A percentile compares a stretch with the other conserved stretches of the same genome.
Evolutionary conservation across 179 eudicot species (phyloP).

Genomic region (Silene coronaria): DNA sequence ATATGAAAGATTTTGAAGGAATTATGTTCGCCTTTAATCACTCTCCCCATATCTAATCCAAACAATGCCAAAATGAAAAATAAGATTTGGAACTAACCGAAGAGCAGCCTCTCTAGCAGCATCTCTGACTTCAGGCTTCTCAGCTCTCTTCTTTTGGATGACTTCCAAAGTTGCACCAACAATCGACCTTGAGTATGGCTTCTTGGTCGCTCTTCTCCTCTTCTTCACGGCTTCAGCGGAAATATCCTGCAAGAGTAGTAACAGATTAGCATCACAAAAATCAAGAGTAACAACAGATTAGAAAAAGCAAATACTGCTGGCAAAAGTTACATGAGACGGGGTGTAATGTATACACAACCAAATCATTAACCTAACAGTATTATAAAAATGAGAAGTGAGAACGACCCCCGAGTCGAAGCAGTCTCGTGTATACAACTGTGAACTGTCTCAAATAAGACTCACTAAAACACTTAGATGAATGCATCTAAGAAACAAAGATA

Average conservation of each 20-base stretch:
- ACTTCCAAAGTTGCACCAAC: slow-evolving; percentile 83
- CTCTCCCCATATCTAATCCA: not conserved
- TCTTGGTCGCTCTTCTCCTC: slow-evolving; percentile 79
- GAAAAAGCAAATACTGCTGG: no score
- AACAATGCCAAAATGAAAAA: not conserved
- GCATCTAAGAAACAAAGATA: not conserved
- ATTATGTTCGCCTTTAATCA: no score
- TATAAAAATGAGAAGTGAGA: no score
- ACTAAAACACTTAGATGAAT: not conserved
- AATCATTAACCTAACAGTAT: no score
- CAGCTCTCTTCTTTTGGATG: slow-evolving; percentile 68
- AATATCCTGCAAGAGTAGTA: slow-evolving; percentile 38
- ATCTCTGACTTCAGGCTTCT: slow-evolving; percentile 77
- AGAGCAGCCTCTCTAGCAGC: slow-evolving; percentile 84
- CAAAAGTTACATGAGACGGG: no score
- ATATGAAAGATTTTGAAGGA: no score
- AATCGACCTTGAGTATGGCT: slow-evolving; percentile 80
- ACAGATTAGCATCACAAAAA: no score
- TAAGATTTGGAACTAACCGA: slow-evolving; percentile 32
- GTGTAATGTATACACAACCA: no score
- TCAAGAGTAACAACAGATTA: no score
- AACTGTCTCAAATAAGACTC: no score
- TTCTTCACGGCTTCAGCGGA: slow-evolving; percentile 68
- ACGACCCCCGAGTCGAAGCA: no score
- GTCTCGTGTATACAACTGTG: not conserved